Percentiles rank a stretch among this genome's conserved stretches.
Evolutionary conservation across 2,329 filamentous ascomycete species (phyloP).

Genomic region (Aspergillus tubingensis): DNA sequence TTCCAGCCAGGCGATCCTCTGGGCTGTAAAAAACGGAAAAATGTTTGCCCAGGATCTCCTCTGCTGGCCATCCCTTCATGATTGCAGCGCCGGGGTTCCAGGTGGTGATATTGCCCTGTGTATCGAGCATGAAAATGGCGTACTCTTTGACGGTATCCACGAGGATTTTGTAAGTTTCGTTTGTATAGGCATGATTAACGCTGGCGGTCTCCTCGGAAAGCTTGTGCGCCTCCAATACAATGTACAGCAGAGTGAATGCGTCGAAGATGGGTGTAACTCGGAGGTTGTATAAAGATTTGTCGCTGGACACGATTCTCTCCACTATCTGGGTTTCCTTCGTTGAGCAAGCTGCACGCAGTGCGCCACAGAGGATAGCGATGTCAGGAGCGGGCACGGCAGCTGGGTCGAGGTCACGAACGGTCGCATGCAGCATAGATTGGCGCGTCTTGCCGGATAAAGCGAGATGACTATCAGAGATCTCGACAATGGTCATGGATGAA

Average conservation of each 20-base stretch:
- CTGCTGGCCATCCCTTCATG: slow-evolving; percentile 58
- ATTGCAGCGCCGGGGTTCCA: slow-evolving; percentile 61
- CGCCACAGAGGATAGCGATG: slow-evolving; percentile 38
- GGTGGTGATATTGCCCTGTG: slow-evolving; percentile 56
- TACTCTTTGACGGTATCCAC: slow-evolving; percentile 64
- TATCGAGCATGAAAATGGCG: slow-evolving; percentile 64
- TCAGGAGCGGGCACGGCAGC: slow-evolving; percentile 37
- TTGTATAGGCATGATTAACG: slow-evolving; percentile 46
- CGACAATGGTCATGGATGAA: slow-evolving; percentile 35
- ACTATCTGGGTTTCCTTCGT: slow-evolving; percentile 39
- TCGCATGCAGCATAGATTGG: slow-evolving; percentile 38
- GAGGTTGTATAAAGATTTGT: slow-evolving; percentile 29
- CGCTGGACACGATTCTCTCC: slow-evolving; percentile 29
- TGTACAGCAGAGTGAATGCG: slow-evolving; percentile 40
- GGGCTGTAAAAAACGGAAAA: slow-evolving; percentile 60
- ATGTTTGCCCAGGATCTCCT: slow-evolving; percentile 60
- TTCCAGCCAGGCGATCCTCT: slow-evolving; percentile 52
- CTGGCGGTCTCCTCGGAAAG: slow-evolving; percentile 26
- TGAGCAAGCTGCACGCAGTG: slow-evolving; percentile 40
- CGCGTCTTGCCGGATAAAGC: slow-evolving; percentile 34
- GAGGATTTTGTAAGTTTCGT: slow-evolving; percentile 62
- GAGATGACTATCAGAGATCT: slow-evolving; percentile 50
- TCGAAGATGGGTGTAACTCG: slow-evolving; percentile 49
- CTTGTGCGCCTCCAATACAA: slow-evolving; percentile 48
- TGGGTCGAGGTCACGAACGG: slow-evolving; percentile 43